Evolutionary conservation across 306 rosid genomes (phyloP), one percentile per base, ranked within the genome.

Genomic region (Oemleria cerasiformis): DNA sequence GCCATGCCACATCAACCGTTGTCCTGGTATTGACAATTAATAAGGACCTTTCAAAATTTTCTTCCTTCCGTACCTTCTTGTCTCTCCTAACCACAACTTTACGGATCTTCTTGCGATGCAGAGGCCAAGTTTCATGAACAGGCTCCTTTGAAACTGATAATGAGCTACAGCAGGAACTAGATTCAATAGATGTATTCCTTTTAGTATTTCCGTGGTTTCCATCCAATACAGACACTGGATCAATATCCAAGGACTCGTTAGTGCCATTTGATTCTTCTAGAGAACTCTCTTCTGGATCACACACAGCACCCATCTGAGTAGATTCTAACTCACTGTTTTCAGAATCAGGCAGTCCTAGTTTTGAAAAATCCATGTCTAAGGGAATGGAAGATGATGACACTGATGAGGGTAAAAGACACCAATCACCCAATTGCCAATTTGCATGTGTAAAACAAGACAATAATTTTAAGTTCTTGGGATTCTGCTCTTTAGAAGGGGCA

Each of bases 341-440:
- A 51, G 87, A 79, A 78, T 90, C 82, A 15, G 81, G 79, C 73
- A 75, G 86, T 74, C 87, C 90, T 50, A 78, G 67, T 71, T 83
- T 87, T 82, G 90, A 85, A 38, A 77, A 67, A 73, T 77, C 89
- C 78, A 84, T 88, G 59, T 82, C 85, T 66, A 63, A 54, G 51
- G 88, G 80, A 80, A 58, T 61, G 23, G 89, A 75, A 74, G 87
- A 80, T 63, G 86, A 66, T 15, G 70, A 20, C 49, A 62, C 58
- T 11, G 81, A 77, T 19, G 88, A 68, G 48, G 90, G 89, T 42
- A 89, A 78, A 48, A 95, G 97, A 86, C 99, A 95, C 99, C 99
- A 89, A 85, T 95, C 97, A 56, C 95, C 96, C 88, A 95, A 81
- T 83, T 89, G 96, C 99, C 99, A 95, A 85, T 85, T 91, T 61